A percentile compares a stretch with the other conserved stretches of the same genome.
Evolutionary conservation across 2,329 filamentous ascomycete species (phyloP).

Genomic region (Lizonia empirigonia): DNA sequence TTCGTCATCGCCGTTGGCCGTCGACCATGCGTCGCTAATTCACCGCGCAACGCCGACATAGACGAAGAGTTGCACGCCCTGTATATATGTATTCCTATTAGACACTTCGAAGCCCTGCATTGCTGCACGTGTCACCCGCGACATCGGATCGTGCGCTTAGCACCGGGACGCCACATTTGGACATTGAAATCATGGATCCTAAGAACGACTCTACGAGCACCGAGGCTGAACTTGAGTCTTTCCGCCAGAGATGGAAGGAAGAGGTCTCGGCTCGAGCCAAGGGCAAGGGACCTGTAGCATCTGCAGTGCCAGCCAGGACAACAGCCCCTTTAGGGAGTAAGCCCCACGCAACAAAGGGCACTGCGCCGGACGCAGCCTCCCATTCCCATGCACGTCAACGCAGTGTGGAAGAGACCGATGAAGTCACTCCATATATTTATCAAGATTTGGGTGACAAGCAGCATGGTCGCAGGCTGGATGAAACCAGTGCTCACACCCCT

Average conservation of each 20-base stretch:
- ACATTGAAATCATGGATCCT: slow-evolving; percentile 24
- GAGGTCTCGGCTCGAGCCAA: slow-evolving; percentile 68
- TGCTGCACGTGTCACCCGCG: slow-evolving; percentile 24
- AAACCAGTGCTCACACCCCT: slow-evolving; percentile 45
- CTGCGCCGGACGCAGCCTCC: slow-evolving; percentile 28
- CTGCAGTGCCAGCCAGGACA: slow-evolving; percentile 22
- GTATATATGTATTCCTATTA: slow-evolving; percentile 33
- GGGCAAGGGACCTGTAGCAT: slow-evolving; percentile 29
- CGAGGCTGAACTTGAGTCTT: slow-evolving; percentile 77
- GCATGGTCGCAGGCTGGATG: slow-evolving; percentile 51
- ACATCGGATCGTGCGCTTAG: slow-evolving; percentile 36
- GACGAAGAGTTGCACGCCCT: slow-evolving; percentile 13
- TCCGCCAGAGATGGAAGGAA: slow-evolving; percentile 83
- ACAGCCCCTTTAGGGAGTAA: slow-evolving; percentile 29
- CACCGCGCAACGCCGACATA: slow-evolving; percentile 2
- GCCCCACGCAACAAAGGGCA: slow-evolving; percentile 29
- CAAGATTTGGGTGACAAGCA: slow-evolving; percentile 56
- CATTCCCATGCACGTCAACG: slow-evolving; percentile 34
- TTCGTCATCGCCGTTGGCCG: slow-evolving; percentile 16
- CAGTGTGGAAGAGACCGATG: slow-evolving; percentile 47
- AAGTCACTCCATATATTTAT: slow-evolving; percentile 50
- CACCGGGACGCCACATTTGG: slow-evolving; percentile 28
- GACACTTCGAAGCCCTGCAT: slow-evolving; percentile 12
- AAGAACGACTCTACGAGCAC: slow-evolving; percentile 38
- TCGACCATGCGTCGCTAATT: slow-evolving; percentile 3